Percentiles rank a stretch among this genome's conserved stretches.
phyloP scores from a whole-genome alignment of 108 stramenopile genomes.

The Cyclotella baltica region DNA sequence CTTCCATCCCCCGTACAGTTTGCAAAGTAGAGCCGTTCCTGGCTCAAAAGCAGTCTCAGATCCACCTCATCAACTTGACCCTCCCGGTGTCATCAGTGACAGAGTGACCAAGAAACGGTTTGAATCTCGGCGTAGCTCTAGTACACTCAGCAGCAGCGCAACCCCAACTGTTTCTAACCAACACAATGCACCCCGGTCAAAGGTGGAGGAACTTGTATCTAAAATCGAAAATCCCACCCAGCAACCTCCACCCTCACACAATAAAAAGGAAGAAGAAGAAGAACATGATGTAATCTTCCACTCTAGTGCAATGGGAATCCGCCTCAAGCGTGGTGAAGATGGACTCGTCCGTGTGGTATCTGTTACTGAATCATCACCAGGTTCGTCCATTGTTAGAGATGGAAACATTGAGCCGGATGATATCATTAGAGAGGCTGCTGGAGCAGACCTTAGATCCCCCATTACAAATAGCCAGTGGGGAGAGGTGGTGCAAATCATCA shows the following conservation, averaged over 20 bases:
- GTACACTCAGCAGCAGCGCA: conserved; percentile 8
- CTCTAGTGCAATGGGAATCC: conserved; percentile 53
- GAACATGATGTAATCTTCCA: conserved; percentile 43
- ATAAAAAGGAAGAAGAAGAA: conserved; percentile 1
- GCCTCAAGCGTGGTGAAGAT: conserved; percentile 52
- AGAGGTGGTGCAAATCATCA: conserved; percentile 47
- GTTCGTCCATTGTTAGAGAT: conserved; percentile 41
- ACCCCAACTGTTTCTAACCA: conserved; percentile 6
- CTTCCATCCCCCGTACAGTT: too few relatives aligned
- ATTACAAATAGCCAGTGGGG: conserved; percentile 52
- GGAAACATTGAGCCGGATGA: conserved; percentile 51
- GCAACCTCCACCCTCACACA: not conserved
- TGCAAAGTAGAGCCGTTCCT: too few relatives aligned
- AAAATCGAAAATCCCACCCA: conserved; percentile 4
- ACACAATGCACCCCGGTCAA: not conserved
- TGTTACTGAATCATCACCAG: conserved; percentile 35
- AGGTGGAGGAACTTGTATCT: conserved; percentile 4
- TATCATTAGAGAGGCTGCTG: conserved; percentile 42
- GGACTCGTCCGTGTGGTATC: conserved; percentile 53
- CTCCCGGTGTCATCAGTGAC: conserved; percentile 23
- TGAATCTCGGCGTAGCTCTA: not conserved
- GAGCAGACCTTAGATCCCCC: conserved; percentile 36
- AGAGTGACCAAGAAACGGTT: conserved; percentile 16
- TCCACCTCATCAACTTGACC: conserved; percentile 23
- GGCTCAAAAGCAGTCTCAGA: too few relatives aligned